A percentile compares a stretch with the other conserved stretches of the same genome.
These are phyloP conservation scores for Populus hybrid DNA, from an alignment of 441 rosid species.

Conservation along the genomic window DNA sequence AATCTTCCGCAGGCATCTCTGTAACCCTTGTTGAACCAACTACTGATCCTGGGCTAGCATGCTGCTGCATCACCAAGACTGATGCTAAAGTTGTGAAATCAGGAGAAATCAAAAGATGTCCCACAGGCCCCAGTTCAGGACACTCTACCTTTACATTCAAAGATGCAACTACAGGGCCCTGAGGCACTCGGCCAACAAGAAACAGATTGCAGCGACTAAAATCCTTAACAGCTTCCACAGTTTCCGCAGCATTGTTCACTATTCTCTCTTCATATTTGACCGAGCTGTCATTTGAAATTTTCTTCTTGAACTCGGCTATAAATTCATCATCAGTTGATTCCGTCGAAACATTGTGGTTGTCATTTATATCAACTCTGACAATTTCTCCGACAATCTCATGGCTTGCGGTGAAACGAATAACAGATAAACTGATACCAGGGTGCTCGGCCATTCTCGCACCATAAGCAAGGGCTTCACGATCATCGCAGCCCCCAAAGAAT, in stretches of 20 bases:
- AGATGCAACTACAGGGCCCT: conserved; percentile 46
- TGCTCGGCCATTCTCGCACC: conserved; percentile 90
- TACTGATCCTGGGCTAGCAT: conserved; percentile 15
- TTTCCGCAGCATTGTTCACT: conserved; percentile 41
- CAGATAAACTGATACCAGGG: conserved; percentile 64
- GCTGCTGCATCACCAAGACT: conserved; percentile 64
- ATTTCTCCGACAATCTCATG: conserved; percentile 39
- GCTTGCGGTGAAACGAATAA: conserved; percentile 43
- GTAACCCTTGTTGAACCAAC: conserved; percentile 14
- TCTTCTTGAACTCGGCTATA: conserved; percentile 36
- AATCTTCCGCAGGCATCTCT: conserved; percentile 23
- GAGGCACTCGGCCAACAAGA: conserved; percentile 68
- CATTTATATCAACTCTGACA: conserved; percentile 25
- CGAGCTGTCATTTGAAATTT: conserved; percentile 28
- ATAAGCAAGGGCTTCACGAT: conserved; percentile 78
- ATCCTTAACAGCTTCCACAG: conserved; percentile 39
- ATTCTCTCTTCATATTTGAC: conserved; percentile 45
- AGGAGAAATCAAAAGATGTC: conserved; percentile 45
- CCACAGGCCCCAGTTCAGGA: conserved; percentile 69
- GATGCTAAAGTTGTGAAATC: conserved; percentile 51
- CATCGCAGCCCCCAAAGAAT: conserved; percentile 75
- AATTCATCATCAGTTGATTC: conserved; percentile 33
- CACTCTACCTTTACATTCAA: conserved; percentile 46
- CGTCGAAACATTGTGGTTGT: background rate
- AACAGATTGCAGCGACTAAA: conserved; percentile 52